Evolutionary conservation across 192 early-diverging fungal species (phyloP), one percentile per base, ranked within the genome.

Genomic region (Dissophora globulifera): DNA sequence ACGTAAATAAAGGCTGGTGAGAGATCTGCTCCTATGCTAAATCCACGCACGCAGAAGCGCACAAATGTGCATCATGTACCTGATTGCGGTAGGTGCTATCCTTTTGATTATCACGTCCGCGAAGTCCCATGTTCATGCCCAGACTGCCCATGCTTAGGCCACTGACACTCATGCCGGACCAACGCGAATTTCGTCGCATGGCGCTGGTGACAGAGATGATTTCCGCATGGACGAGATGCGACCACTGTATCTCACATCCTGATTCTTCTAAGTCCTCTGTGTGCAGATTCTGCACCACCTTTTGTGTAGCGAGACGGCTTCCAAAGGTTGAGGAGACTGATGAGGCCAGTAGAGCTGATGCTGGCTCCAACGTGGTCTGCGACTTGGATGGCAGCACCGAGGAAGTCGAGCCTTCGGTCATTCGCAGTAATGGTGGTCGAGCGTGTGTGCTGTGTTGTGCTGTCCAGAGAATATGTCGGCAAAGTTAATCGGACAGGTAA

Each of bases 151-250:
- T 87, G 46, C 79, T 72, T 12, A 86, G 51, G n/a, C 86, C 79
- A 65, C 74, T 83, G 16, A 86, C 83, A 35, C 83, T 84, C 67
- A 85, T 83, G 9, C 85, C 85, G 31, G 85, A 82, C 93, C 93
- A 95, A 31, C 91, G 86, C 49, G 91, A 88, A 79, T 93, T 94
- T 72, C 89, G 91, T 20, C 91, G 82, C 92, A 95, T 93, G 31
- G 90, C 89, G 59, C 81, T 88, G 15, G 88, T 89, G 25, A 95
- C 92, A 53, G 78, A 82, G 49, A 89, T 85, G 51, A 93, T 91
- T 75, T 94, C 93, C 17, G 88, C 79, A 68, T 93, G 86, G 22
- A 94, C 71, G 40, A 94, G 67, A 68, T 91, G 85, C 17, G 79
- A 65, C 92, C 92, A 92, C 30, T 69, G 63, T n/a, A 91, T 68